Percentiles rank a stretch among this genome's conserved stretches.
Evolutionary conservation across 352 stramenopile genomes (phyloP).

Genomic region (Globisporangium acanthophoron): DNA sequence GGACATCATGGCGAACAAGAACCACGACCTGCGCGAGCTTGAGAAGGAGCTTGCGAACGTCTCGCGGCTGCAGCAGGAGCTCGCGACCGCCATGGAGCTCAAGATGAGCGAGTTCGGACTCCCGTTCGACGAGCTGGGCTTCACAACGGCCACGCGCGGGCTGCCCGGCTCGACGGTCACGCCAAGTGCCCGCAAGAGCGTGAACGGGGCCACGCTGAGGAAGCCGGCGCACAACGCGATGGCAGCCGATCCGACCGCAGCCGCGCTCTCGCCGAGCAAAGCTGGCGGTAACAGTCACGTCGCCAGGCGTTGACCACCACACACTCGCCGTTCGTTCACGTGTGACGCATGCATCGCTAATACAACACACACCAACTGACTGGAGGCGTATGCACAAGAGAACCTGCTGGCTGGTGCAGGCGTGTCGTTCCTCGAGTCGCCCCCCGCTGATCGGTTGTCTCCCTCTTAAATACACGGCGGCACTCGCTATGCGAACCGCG

Average conservation of each 20-base stretch:
- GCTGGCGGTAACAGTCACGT: conserved; percentile 4
- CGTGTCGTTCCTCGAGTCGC: background rate
- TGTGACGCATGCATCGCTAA: background rate
- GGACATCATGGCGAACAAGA: conserved; percentile 89
- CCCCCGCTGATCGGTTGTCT: background rate
- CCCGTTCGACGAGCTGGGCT: conserved; percentile 85
- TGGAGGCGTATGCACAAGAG: no score
- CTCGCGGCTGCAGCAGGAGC: conserved; percentile 73
- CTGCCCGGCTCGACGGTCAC: conserved; percentile 11
- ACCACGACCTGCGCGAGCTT: conserved; percentile 75
- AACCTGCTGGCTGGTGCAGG: no score
- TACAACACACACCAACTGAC: background rate
- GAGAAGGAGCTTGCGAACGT: conserved; percentile 75
- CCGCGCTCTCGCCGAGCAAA: conserved; percentile 5
- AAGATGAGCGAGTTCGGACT: conserved; percentile 92
- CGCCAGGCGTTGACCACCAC: background rate
- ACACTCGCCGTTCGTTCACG: background rate
- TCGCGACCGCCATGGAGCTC: conserved; percentile 66
- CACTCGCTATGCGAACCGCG: conserved; percentile 12
- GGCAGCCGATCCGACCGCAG: background rate
- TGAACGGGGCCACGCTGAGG: conserved; percentile 5
- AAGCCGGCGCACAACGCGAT: conserved; percentile 2
- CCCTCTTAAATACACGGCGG: background rate
- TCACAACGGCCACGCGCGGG: conserved; percentile 29
- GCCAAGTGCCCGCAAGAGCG: background rate